Base-by-base conservation (phyloP, 2,329 filamentous ascomycete species). In the Blastomyces gilchristii region DNA sequence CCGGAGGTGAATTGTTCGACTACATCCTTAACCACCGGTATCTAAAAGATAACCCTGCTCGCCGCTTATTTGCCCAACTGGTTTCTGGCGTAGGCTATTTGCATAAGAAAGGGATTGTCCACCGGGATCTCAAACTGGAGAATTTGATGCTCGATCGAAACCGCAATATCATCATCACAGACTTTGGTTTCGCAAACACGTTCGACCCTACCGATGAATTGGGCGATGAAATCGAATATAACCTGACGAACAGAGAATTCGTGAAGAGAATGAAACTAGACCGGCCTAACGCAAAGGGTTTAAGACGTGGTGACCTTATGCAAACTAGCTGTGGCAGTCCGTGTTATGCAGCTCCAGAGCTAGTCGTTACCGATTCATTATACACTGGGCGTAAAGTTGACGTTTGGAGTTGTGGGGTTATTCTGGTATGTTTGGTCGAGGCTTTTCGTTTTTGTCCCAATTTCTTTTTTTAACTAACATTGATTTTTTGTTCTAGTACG, bases 361-460 rank as follows among this genome's bases (percentile, higher is more conserved):
- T 99, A 62, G 94, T 99, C 16, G 94, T 99, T 65, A 97, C 91
- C 74, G 94, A 99, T 76, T 96, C 92, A 18, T 80, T 99, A 8
- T 99, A 99, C 77, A 99, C 94, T 1, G 94, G 94, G 57, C 87
- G 93, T 61, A 99, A 99, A 77, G 94, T 99, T 34, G 94, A 99
- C 73, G 94, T 99, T 45, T 99, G 94, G 94, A 97, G 94, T 76
- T 99, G 94, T 74, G 94, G 94, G 77, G 94, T 99, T 49, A 99
- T 99, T 72, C 76, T 99, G 83, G 93, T 97, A 83, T 78, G 90
- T 66, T 60, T 28, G n/a, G 31, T 31, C 37, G 49, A 28, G 56
- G 31, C 37, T 14, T 49, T n/a, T 18, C 14, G 7, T 47, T 34
- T 18, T 39, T 9, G 6, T 49, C 3, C 25, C 22, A 69, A 69